Conservation (phyloP, 192 early-diverging fungal species). For the Mortierella antarctica region DNA sequence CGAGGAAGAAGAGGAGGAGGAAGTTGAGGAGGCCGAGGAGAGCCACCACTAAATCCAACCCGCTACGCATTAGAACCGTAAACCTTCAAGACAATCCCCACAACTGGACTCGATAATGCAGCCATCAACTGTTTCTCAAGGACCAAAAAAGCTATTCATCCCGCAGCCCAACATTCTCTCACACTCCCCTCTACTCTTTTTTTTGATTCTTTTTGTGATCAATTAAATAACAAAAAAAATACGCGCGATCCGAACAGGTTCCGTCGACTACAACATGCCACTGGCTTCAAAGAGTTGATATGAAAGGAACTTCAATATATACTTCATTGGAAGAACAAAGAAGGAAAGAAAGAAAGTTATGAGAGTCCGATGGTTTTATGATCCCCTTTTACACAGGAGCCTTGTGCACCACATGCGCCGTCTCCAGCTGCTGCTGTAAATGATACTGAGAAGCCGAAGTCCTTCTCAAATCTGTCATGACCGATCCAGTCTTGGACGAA, state of each 20-base stretch:
- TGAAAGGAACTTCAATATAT: background rate
- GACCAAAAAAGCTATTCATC: background rate
- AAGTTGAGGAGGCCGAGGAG: conserved; percentile 42
- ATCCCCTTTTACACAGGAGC: no score
- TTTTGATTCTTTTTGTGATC: background rate
- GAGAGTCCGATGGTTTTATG: no score
- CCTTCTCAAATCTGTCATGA: conserved; percentile 6
- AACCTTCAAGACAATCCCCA: background rate
- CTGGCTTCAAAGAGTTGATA: background rate
- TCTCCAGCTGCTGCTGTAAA: conserved; percentile 6
- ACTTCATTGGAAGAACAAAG: background rate
- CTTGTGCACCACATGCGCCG: background rate
- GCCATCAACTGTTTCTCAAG: background rate
- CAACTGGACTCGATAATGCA: background rate
- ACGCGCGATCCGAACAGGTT: background rate
- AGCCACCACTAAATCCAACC: conserved; percentile 38
- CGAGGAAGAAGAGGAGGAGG: conserved; percentile 46
- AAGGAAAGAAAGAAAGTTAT: no score
- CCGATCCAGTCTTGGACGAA: background rate
- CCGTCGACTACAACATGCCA: background rate
- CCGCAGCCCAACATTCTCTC: no score
- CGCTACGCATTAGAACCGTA: background rate
- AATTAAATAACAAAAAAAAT: background rate
- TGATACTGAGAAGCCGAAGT: conserved; percentile 23
- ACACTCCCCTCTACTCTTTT: conserved; percentile 20